Percentiles rank a stretch among this genome's conserved stretches.
These are phyloP conservation scores for Sporothrix euskadiensis DNA, from an alignment of 2,329 filamentous ascomycete genomes.

Conservation along the genomic window DNA sequence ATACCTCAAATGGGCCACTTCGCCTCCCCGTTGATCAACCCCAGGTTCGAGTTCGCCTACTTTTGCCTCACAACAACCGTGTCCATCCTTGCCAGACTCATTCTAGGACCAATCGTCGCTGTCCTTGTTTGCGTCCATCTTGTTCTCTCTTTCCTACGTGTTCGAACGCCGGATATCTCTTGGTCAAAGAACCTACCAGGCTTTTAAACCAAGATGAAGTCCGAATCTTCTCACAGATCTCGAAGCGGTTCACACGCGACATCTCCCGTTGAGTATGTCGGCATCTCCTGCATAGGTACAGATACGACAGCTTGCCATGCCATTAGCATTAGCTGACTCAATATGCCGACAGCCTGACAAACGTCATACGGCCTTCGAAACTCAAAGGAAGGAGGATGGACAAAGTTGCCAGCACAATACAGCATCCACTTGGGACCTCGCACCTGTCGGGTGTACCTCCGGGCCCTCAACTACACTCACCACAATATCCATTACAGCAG, in stretches of 20 bases:
- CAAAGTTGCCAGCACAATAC: neutral
- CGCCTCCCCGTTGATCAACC: slow-evolving; percentile 5
- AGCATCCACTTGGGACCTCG: no score
- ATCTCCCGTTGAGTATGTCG: slow-evolving; percentile 10
- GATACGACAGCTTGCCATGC: neutral
- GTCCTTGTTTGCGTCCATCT: neutral
- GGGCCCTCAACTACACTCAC: neutral
- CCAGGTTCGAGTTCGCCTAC: neutral
- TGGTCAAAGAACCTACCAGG: neutral
- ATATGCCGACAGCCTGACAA: neutral
- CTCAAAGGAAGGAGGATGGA: neutral
- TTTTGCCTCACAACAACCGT: neutral
- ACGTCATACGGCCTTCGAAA: neutral
- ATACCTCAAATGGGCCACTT: slow-evolving; percentile 10
- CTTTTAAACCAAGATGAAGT: neutral
- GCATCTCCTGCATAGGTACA: neutral
- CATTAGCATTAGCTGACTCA: neutral
- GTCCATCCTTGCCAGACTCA: slow-evolving; percentile 1
- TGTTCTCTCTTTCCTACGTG: neutral
- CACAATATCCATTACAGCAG: neutral
- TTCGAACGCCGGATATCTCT: neutral
- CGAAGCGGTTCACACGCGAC: neutral
- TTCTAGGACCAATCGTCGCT: neutral
- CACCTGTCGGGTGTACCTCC: neutral
- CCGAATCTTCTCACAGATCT: neutral